Evolutionary conservation across 179 eudicot species (phyloP), one percentile per base, ranked within the genome.

Genomic region (Amaranthus tricolor): DNA sequence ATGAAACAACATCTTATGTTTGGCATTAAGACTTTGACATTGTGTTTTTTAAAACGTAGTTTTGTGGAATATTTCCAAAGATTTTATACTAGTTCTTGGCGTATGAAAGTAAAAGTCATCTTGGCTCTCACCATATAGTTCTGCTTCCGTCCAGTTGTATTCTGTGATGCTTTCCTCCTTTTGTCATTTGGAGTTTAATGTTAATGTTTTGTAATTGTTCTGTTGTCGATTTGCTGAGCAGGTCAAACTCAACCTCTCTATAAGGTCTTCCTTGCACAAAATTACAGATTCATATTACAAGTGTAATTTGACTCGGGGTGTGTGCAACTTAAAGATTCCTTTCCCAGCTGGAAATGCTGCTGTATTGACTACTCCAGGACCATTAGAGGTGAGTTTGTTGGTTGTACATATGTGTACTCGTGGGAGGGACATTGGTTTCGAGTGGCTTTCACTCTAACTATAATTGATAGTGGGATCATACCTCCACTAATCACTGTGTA

Each of bases 331-430:
- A 67, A 82, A 86, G 76, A 57, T 88, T 62, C 82, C 66, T 74
- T 82, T 88, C 77, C 83, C 87, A 0, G 70, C 72, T 54, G 86
- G 84, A 72, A 86, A 83, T 80, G 82, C 85, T 77, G 98, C 91
- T 76, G 84, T 93, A 73, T 81, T 93, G 79, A 84, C 89, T 43
- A 83, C 91, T 74, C 91, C 93, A 49, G 85, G 88, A 74, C 82
- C 85, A 75, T 70, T 75, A 72, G 86, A 78, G 86, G 97, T 86
- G 76, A 65, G 62, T 72, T 53, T 57, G 19, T 19, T 74, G 16
- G 47, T 49, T 62, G 31, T 49, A 4, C 19, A 40, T 61, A 56
- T 58, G 47, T 65, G 45, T 20, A 8, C 7, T 21, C 6, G 52
- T 3, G 48, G 50, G 63, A 45, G 52, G 1, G 66, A 8, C 31